Conservation (phyloP, 148 eudicot species). For the Limonium bicolor region DNA sequence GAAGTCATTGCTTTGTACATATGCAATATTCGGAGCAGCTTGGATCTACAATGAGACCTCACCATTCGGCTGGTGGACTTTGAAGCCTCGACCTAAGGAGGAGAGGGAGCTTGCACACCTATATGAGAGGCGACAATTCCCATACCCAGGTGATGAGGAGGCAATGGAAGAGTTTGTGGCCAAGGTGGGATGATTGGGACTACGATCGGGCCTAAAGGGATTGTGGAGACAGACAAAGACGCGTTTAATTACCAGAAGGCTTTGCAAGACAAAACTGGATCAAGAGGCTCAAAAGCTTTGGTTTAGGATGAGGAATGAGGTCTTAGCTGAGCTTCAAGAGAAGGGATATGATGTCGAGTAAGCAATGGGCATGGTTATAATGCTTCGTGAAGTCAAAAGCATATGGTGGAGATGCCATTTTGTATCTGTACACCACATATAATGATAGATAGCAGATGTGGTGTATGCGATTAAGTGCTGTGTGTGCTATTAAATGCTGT, state of each 20-base stretch:
- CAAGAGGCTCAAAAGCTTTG: conserved; percentile 79
- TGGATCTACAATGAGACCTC: conserved; percentile 86
- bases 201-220: conserved; percentile 73
- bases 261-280: conserved; percentile 83
- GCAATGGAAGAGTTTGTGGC: conserved; percentile 82
- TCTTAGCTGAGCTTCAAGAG: conserved; percentile 60
- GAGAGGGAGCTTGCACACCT: conserved; percentile 79
- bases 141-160: conserved; percentile 86
- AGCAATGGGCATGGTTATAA: too few relatives aligned
- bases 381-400: too few relatives aligned
- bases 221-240: conserved; percentile 53
- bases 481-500: too few relatives aligned
- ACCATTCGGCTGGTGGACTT: conserved; percentile 93
- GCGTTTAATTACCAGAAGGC: conserved; percentile 54
- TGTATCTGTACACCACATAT: too few relatives aligned
- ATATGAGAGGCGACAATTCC: conserved; percentile 63
- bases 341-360: conserved; percentile 66
- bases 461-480: too few relatives aligned
- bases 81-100: conserved; percentile 79
- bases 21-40: conserved; percentile 57
- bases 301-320: conserved; percentile 87
- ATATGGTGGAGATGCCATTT: too few relatives aligned
- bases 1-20: conserved; percentile 60
- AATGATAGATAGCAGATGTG: too few relatives aligned
- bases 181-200: conserved; percentile 95